Conservation (phyloP, 176 grass and related monocot genomes). For the Ampelocalamus luodianensis region DNA sequence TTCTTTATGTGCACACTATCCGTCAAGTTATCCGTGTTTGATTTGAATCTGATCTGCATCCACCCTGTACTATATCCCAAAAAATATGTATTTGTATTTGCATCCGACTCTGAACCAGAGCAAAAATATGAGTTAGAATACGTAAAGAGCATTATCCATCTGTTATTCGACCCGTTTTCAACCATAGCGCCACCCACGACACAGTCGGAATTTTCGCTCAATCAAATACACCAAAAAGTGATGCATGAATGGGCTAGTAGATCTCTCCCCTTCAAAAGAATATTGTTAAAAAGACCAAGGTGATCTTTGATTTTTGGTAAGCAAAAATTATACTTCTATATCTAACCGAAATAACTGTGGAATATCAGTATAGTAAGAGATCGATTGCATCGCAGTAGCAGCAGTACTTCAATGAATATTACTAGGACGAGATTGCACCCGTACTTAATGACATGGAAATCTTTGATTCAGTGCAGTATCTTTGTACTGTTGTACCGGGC, state of each 20-base stretch:
- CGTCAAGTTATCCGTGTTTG: too few species aligned
- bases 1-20: too few species aligned
- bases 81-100: too few species aligned
- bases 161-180: too few species aligned
- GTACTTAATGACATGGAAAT: slow-evolving; percentile 16
- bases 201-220: neutral
- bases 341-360: neutral
- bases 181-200: too few species aligned
- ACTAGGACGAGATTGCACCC: neutral
- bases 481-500: slow-evolving; percentile 34
- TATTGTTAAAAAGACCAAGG: neutral
- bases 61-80: too few species aligned
- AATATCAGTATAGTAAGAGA: neutral
- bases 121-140: too few species aligned
- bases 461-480: slow-evolving; percentile 18
- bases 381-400: neutral
- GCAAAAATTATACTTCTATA: neutral
- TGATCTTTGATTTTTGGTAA: neutral
- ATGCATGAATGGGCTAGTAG: neutral
- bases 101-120: too few species aligned
- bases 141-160: too few species aligned
- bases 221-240: neutral
- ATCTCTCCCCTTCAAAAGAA: neutral
- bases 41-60: too few species aligned
- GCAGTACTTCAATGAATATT: neutral